These are phyloP conservation scores for Effrenium voratum DNA, from an alignment of 73 alveolate species.

Conservation along the genomic window DNA sequence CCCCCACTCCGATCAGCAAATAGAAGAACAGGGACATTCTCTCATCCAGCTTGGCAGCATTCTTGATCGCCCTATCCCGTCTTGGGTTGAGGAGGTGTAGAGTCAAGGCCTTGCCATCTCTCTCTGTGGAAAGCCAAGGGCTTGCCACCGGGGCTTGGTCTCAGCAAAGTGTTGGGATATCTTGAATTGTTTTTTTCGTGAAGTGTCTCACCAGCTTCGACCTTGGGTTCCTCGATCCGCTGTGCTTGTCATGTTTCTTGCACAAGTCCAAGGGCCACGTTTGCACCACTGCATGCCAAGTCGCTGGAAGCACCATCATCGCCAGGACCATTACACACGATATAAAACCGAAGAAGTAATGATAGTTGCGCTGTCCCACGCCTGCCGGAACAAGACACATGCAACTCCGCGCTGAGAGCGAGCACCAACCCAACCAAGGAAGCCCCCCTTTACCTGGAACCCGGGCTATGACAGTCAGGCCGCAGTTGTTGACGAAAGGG, in stretches of 20 bases:
- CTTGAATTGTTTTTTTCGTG: no score
- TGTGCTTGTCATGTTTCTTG: background rate
- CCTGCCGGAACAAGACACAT: background rate
- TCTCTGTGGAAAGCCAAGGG: no score
- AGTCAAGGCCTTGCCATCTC: constrained; percentile 31
- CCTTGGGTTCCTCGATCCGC: no score
- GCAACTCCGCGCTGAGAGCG: no score
- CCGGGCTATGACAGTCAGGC: no score
- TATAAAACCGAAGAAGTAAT: constrained; percentile 88
- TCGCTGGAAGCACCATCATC: constrained; percentile 55
- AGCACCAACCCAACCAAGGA: no score
- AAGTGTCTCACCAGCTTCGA: no score
- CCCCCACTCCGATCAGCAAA: constrained; percentile 47
- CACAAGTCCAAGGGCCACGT: background rate
- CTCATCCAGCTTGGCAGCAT: constrained; percentile 58
- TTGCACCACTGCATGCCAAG: constrained; percentile 6
- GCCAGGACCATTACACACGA: constrained; percentile 83
- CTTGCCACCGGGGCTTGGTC: no score
- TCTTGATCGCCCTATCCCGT: constrained; percentile 66
- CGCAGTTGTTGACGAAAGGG: constrained; percentile 96
- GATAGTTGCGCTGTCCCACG: constrained; percentile 95
- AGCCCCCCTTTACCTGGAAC: no score
- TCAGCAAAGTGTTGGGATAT: no score
- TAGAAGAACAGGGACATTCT: constrained; percentile 76
- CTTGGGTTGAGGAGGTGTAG: constrained; percentile 68